Percentiles rank a stretch among this genome's conserved stretches.
Conservation (phyloP, 2,329 filamentous ascomycete species). For the Colletotrichum musae region DNA sequence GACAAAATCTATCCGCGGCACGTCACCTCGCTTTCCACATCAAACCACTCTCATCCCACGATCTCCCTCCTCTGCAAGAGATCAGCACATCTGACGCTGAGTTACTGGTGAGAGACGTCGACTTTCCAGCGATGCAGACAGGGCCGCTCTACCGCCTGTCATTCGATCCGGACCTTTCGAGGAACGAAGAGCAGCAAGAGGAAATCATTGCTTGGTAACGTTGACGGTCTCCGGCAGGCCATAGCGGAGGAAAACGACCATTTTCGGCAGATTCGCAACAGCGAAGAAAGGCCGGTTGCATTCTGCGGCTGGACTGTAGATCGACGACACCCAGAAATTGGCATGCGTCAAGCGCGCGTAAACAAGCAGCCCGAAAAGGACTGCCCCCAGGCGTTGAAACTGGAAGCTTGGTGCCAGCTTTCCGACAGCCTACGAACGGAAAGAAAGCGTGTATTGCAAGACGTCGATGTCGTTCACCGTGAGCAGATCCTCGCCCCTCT, state of each 20-base stretch:
- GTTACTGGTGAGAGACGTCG: background rate
- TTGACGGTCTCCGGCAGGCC: background rate
- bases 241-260: background rate
- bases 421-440: background rate
- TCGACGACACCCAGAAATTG: background rate
- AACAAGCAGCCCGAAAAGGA: background rate
- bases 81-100: background rate
- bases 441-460: background rate
- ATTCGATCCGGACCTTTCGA: background rate
- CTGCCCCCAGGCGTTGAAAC: background rate
- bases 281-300: background rate
- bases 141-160: background rate
- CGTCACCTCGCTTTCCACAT: too few relatives aligned
- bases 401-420: background rate
- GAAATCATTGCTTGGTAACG: background rate
- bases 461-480: background rate
- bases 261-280: conserved; percentile 1
- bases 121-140: background rate
- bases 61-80: background rate
- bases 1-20: too few relatives aligned
- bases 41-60: background rate
- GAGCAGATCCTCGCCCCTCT: background rate
- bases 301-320: background rate
- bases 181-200: background rate
- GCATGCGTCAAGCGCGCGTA: background rate